Percentiles rank a stretch among this genome's conserved stretches.
phyloP scores from a whole-genome alignment of 768 basidiomycete species.

The Lactarius sanguifluus region DNA sequence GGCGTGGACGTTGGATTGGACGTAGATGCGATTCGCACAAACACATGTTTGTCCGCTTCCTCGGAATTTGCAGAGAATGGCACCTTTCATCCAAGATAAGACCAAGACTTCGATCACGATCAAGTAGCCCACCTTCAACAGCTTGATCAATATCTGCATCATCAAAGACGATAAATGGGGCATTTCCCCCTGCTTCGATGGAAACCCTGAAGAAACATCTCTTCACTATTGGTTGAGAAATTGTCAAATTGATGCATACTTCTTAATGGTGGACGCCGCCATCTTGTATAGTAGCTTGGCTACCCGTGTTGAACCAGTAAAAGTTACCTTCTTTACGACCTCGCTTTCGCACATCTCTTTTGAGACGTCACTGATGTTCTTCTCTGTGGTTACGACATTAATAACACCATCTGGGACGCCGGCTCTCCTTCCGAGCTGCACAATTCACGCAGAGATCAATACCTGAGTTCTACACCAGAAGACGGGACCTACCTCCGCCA shows the following conservation, averaged over 20 bases:
- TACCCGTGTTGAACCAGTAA: conserved; percentile 85
- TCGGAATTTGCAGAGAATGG: conserved; percentile 78
- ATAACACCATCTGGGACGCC: conserved; percentile 94
- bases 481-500: conserved; percentile 67
- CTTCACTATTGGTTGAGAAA: neutral
- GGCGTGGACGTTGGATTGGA: conserved; percentile 88
- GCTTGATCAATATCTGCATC: conserved; percentile 94
- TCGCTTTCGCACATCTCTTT: conserved; percentile 93
- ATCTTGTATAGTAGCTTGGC: conserved; percentile 74
- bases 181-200: conserved; percentile 90
- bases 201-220: conserved; percentile 47
- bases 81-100: conserved; percentile 43
- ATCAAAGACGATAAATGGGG: conserved; percentile 95
- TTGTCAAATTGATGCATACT: conserved; percentile 46
- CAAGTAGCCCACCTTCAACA: conserved; percentile 60
- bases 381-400: conserved; percentile 88
- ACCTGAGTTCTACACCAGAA: neutral
- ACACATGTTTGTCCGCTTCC: conserved; percentile 81
- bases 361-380: conserved; percentile 83
- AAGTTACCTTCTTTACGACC: conserved; percentile 82
- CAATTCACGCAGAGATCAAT: neutral
- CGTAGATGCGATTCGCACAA: conserved; percentile 89
- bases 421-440: conserved; percentile 78
- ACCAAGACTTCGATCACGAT: conserved; percentile 8
- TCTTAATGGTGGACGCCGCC: conserved; percentile 78